Evolutionary conservation across 192 early-diverging fungal genomes (phyloP), one percentile per base, ranked within the genome.

Genomic region (Podochytrium sp.): DNA sequence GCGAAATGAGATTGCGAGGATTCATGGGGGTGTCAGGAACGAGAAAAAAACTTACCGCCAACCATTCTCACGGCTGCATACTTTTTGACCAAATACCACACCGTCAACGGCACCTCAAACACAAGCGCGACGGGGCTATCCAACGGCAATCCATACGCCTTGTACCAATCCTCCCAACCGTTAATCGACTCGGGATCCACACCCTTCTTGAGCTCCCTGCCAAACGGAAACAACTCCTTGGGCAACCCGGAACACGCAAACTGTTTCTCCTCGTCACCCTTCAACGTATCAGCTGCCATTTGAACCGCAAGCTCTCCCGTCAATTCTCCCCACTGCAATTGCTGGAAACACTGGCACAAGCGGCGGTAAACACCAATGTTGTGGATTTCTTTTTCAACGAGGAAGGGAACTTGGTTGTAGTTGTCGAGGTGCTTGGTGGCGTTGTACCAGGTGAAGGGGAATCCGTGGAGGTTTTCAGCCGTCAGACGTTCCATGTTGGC

Each of bases 391-490:
- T 81, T 74, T 39, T 80, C 61, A 56, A 75, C 74, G 14, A 87
- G 73, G 73, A 82, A 84, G 23, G 79, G 70, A 37, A 83, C 79
- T 27, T 74, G 78, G 73, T 87, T 87, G 76, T 78, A 87, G 74
- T 75, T 80, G 38, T 77, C 60, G 38, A 87, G 77, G 14, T 78
- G 80, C 38, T 73, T 82, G 16, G 77, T 74, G 47, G 49, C 27
- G 58, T 80, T 83, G 80, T 87, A 87, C 56, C 63, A 87, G 59
- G 64, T 60, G 70, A 87, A 87, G 12, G 85, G 85, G 18, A 87
- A 60, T 47, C 81, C 78, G 68, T 87, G 79, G 25, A 84, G 66
- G 7, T 82, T 71, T 51, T 82, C 79, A 10, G 72, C 71, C 0
- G 77, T 65, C 39, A 87, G 47, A 53, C 82, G 80, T 33, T 73